Conservation (phyloP, 768 basidiomycete species). For the Naganishia onofrii region DNA sequence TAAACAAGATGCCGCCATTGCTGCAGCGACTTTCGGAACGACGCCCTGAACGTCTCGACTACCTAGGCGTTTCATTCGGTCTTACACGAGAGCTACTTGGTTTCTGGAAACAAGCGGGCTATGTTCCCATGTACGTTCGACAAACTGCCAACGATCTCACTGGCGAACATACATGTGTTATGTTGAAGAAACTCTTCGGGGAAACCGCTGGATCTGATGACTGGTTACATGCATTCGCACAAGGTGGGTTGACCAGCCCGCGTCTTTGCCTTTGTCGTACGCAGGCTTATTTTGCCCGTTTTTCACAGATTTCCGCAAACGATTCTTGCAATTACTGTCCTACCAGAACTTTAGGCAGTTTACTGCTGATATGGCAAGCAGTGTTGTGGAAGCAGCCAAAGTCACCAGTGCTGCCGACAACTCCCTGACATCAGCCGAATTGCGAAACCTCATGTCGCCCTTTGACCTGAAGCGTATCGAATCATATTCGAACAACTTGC, state of each 20-base stretch:
- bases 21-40: slow-evolving; percentile 84
- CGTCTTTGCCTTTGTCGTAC: not conserved
- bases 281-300: not conserved
- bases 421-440: slow-evolving; percentile 56
- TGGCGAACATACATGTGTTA: slow-evolving; percentile 93
- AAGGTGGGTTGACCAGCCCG: slow-evolving; percentile 41
- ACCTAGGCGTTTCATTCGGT: slow-evolving; percentile 93
- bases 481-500: slow-evolving; percentile 83
- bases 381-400: slow-evolving; percentile 81
- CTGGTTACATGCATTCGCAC: slow-evolving; percentile 84
- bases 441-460: slow-evolving; percentile 69
- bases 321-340: slow-evolving; percentile 83
- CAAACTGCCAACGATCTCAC: slow-evolving; percentile 93
- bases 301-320: slow-evolving; percentile 80
- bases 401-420: slow-evolving; percentile 38
- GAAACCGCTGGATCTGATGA: slow-evolving; percentile 66
- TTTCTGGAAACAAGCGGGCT: slow-evolving; percentile 95
- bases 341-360: slow-evolving; percentile 89
- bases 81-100: slow-evolving; percentile 79
- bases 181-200: slow-evolving; percentile 72
- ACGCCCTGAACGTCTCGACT: slow-evolving; percentile 85
- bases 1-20: slow-evolving; percentile 81
- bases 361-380: slow-evolving; percentile 78
- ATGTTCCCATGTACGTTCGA: slow-evolving; percentile 83
- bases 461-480: slow-evolving; percentile 95